Conservation (phyloP, 176 grass and related monocot species). For the barley (Hordeum vulgare) region MorexV3_pseudomolecules_assembly NC_058523.1:14464523-14465022, state of each 20-base stretch:
- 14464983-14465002: not conserved
- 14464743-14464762: no score
- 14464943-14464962: not conserved
- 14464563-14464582: not conserved
- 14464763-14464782: not conserved
- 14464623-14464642: not conserved
- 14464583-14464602: not conserved
- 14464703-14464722: not conserved
- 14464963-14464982: not conserved
- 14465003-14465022: not conserved
- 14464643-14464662: not conserved
- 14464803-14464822: not conserved
- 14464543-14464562: no score
- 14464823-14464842: not conserved
- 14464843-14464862: not conserved
- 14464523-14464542: no score
- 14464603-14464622: not conserved
- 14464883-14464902: not conserved
- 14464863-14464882: not conserved
- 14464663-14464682: not conserved
- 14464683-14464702: not conserved
- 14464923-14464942: not conserved
- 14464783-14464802: no score
- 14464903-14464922: not conserved
- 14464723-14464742: not conserved